These are phyloP conservation scores for Dittrichia graveolens DNA, from an alignment of 129 eudicot genomes.

Conservation along the genomic window DNA sequence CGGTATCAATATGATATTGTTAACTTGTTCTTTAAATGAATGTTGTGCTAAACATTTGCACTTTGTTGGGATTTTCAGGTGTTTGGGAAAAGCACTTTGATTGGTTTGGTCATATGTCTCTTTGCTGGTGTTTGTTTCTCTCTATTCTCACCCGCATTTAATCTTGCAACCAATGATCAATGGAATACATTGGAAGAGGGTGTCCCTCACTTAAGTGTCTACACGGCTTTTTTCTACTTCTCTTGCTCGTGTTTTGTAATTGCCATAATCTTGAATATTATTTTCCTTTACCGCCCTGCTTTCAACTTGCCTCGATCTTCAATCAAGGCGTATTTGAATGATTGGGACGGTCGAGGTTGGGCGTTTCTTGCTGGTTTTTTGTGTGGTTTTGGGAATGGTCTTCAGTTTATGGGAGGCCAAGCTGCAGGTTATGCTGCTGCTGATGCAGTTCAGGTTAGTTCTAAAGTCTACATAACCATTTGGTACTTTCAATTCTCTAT, in stretches of 20 bases:
- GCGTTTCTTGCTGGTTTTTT: constrained; percentile 79
- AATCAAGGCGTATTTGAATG: constrained; percentile 52
- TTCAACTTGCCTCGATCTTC: constrained; percentile 66
- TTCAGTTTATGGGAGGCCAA: constrained; percentile 93
- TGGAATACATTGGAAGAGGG: constrained; percentile 71
- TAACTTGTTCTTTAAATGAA: neutral
- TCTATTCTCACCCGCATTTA: constrained; percentile 87
- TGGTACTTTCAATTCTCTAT: neutral
- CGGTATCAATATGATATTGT: too few relatives aligned
- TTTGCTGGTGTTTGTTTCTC: constrained; percentile 79
- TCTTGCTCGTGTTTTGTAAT: constrained; percentile 72
- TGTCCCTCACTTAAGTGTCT: constrained; percentile 73
- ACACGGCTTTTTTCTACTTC: constrained; percentile 90
- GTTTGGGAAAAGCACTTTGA: constrained; percentile 59
- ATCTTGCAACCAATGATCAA: constrained; percentile 89
- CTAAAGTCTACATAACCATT: neutral
- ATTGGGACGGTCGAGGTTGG: constrained; percentile 91
- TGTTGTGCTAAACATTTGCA: constrained; percentile 19
- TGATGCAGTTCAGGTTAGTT: constrained; percentile 82
- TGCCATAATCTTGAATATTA: constrained; percentile 67
- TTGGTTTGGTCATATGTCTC: constrained; percentile 69
- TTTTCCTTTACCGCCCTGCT: constrained; percentile 63
- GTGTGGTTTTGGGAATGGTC: constrained; percentile 92
- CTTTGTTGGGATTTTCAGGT: constrained; percentile 51
- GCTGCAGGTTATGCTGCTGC: constrained; percentile 99